Conservation (phyloP, 345 rosid species). For the Carallia pectinifolia region DNA sequence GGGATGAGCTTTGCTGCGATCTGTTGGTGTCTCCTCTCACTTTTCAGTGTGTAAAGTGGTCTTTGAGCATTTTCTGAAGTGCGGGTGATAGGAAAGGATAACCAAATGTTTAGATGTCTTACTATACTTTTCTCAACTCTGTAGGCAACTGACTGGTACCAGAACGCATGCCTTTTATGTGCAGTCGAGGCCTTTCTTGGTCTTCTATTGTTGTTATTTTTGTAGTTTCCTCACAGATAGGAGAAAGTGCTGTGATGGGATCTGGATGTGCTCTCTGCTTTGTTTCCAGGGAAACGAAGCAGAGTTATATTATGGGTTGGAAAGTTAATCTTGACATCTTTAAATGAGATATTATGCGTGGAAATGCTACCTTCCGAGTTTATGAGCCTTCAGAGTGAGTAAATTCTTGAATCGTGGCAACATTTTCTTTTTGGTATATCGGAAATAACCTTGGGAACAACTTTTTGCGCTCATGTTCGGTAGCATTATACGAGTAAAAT, state of each 20-base stretch:
- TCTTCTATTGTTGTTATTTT: conserved; percentile 1
- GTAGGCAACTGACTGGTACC: conserved; percentile 23
- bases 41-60: conserved; percentile 39
- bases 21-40: conserved; percentile 9
- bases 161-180: conserved; percentile 13
- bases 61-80: conserved; percentile 26
- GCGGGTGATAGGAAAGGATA: conserved; percentile 25
- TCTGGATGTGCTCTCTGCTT: not conserved
- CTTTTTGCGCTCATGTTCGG: too few relatives aligned
- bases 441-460: too few relatives aligned
- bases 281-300: not conserved
- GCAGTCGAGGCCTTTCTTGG: conserved; percentile 15
- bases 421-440: too few relatives aligned
- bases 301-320: conserved; percentile 13
- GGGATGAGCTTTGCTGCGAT: conserved; percentile 18
- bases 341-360: too few relatives aligned
- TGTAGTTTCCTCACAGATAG: conserved; percentile 18
- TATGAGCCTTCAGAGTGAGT: too few relatives aligned
- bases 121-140: conserved; percentile 20
- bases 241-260: not conserved
- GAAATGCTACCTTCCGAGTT: too few relatives aligned
- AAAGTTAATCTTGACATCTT: not conserved
- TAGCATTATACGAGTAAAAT: too few relatives aligned
- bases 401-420: too few relatives aligned
- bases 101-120: conserved; percentile 4